Percentiles rank a stretch among this genome's conserved stretches.
These are phyloP conservation scores for Termitomyces sp. DNA, from an alignment of 768 basidiomycete genomes.

Conservation along the genomic window DNA sequence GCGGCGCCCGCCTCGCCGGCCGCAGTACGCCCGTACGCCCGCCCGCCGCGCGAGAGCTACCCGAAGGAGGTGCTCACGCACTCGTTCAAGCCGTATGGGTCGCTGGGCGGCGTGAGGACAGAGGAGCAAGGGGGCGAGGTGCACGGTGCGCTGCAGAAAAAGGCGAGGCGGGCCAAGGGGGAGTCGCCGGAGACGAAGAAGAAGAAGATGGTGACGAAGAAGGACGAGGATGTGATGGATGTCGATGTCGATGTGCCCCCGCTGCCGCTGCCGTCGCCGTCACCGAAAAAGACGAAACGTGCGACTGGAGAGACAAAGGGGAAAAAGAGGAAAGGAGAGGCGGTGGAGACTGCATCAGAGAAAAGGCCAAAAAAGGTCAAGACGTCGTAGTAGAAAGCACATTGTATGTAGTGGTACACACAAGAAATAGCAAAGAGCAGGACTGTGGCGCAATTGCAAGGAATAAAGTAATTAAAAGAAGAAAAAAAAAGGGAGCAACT, in stretches of 20 bases:
- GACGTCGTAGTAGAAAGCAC: conserved; percentile 8
- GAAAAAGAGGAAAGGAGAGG: conserved; percentile 41
- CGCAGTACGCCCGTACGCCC: conserved; percentile 27
- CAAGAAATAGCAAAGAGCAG: conserved; percentile 6
- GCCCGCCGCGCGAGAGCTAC: conserved; percentile 51
- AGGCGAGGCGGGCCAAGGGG: too few species aligned
- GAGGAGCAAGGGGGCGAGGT: conserved; percentile 15
- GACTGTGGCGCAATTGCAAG: conserved; percentile 6
- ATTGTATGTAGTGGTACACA: conserved; percentile 3
- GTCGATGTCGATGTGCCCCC: conserved; percentile 11
- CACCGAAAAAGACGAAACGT: conserved; percentile 8
- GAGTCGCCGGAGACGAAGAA: neutral
- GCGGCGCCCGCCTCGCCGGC: conserved; percentile 20
- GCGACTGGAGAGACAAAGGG: conserved; percentile 25
- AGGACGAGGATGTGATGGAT: conserved; percentile 19
- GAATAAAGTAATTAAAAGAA: conserved; percentile 12
- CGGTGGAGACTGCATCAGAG: conserved; percentile 16
- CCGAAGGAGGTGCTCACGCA: conserved; percentile 59
- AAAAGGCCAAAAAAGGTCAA: conserved; percentile 49
- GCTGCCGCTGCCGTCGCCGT: neutral
- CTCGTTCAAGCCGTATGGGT: conserved; percentile 57
- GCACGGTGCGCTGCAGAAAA: too few species aligned
- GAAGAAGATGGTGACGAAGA: conserved; percentile 20
- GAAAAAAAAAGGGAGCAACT: conserved; percentile 5
- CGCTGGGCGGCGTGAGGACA: conserved; percentile 23